Evolutionary conservation across 805 yeast species (phyloP), one percentile per base, ranked within the genome.

Genomic region (Starmerella geochares): DNA sequence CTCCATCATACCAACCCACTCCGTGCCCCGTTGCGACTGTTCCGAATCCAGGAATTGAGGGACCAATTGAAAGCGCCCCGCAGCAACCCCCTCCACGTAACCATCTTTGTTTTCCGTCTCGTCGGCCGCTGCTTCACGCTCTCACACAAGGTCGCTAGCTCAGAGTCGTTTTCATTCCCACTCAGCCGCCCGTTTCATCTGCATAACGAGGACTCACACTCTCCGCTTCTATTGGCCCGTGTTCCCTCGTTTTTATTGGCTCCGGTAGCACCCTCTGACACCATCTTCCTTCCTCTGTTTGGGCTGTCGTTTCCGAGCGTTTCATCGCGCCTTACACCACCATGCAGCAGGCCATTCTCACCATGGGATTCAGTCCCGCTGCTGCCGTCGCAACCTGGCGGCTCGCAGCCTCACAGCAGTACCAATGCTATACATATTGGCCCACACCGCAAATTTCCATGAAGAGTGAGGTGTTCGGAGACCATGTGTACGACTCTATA

Each of bases 321-420:
- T 27, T 27, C 10, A 8, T 27, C 11, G 29, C 11, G 29, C 8
- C 29, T 27, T 27, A 9, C 29, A 8, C 23, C 31, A 27, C 9
- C 33, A 14, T 24, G 33, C 46, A 25, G 39, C 55, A 51, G 11
- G 41, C 57, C 10, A 52, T 50, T 14, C 53, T 60, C 17, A 50
- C 59, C n/a, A 59, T 59, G 52, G 63, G 63, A 16, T 53, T 60
- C 49, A 50, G 55, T 40, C 60, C 63, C 32, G 52, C 60, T 4
- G 53, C 61, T 11, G 62, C 63, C n/a, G 54, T 56, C 19, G 53
- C 56, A 10, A 54, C 62, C 21, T 60, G 61, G 61, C 54, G 60
- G 20, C 54, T 60, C 19, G 51, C 57, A 14, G 38, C 20, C 27
- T 51, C 59, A n/a, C 42, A 40, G 19, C 39, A 37, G 40, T 53